Evolutionary conservation across 257 asterid genomes (phyloP).

Genomic region (Plantago ovata): DNA sequence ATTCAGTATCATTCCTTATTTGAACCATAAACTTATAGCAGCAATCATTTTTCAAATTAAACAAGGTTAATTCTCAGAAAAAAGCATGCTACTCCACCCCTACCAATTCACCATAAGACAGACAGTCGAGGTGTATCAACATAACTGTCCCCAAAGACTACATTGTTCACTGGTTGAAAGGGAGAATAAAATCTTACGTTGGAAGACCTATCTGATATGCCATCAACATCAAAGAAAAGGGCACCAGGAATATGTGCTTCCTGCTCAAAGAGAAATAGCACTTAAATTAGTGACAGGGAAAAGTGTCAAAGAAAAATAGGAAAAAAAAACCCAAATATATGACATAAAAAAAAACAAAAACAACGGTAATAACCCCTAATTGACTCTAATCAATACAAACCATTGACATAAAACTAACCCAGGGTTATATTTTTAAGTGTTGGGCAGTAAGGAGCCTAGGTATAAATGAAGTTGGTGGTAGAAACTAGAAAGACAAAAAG

Average conservation of each 20-base stretch:
- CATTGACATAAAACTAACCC: slow-evolving; percentile 8
- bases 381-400: slow-evolving; percentile 7
- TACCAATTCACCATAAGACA: background rate
- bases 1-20: slow-evolving; percentile 3
- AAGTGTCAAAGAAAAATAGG: no score
- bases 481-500: slow-evolving; percentile 13
- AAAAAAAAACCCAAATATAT: no score
- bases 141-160: background rate
- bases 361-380: slow-evolving; percentile 3
- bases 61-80: slow-evolving; percentile 3
- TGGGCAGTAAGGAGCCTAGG: background rate
- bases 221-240: slow-evolving; percentile 89
- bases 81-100: background rate
- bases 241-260: slow-evolving; percentile 99
- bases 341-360: background rate
- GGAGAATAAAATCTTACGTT: slow-evolving; percentile 48
- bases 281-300: no score
- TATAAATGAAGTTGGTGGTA: slow-evolving; percentile 5
- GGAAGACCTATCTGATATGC: slow-evolving; percentile 68
- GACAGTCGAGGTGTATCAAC: background rate
- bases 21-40: background rate
- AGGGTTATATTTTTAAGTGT: background rate
- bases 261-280: slow-evolving; percentile 31
- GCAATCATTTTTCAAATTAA: slow-evolving; percentile 6
- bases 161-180: slow-evolving; percentile 14